Evolutionary conservation across 2,329 filamentous ascomycete species (phyloP).

Genomic region (Coleophoma eucalyptorum): DNA sequence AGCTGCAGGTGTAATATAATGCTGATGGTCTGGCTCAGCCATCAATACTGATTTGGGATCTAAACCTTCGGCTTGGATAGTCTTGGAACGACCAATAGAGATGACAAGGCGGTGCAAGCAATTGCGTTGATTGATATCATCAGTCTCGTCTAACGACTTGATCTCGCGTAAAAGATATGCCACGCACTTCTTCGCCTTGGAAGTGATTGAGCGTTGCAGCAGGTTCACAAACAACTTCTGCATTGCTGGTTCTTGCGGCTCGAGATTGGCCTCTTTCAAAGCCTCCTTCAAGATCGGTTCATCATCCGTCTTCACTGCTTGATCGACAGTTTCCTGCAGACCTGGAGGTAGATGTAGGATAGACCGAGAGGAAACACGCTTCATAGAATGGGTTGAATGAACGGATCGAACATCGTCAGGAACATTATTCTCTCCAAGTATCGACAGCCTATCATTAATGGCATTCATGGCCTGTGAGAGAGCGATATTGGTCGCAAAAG

Average conservation of each 20-base stretch:
- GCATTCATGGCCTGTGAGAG: constrained; percentile 55
- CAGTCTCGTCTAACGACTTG: constrained; percentile 73
- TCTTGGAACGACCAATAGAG: constrained; percentile 74
- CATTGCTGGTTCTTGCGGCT: constrained; percentile 47
- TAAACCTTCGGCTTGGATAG: constrained; percentile 31
- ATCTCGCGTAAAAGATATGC: constrained; percentile 66
- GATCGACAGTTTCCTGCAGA: constrained; percentile 68
- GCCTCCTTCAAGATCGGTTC: constrained; percentile 49
- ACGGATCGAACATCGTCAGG: constrained; percentile 71
- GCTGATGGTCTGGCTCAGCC: constrained; percentile 38
- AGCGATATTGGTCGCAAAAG: constrained; percentile 75
- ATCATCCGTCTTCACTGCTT: constrained; percentile 68
- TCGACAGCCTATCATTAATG: constrained; percentile 90
- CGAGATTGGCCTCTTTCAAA: constrained; percentile 53
- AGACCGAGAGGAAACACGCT: constrained; percentile 71
- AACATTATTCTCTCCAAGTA: constrained; percentile 73
- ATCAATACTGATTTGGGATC: constrained; percentile 32
- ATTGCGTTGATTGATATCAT: constrained; percentile 92
- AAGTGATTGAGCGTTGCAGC: constrained; percentile 72
- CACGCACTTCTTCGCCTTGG: constrained; percentile 66
- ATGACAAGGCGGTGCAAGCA: constrained; percentile 91
- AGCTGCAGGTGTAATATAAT: constrained; percentile 76
- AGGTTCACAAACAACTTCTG: constrained; percentile 75
- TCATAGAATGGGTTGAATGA: constrained; percentile 66
- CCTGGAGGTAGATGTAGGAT: constrained; percentile 67